Evolutionary conservation across 305 asterid genomes (phyloP).

Genomic region (Salvia sclarea): DNA sequence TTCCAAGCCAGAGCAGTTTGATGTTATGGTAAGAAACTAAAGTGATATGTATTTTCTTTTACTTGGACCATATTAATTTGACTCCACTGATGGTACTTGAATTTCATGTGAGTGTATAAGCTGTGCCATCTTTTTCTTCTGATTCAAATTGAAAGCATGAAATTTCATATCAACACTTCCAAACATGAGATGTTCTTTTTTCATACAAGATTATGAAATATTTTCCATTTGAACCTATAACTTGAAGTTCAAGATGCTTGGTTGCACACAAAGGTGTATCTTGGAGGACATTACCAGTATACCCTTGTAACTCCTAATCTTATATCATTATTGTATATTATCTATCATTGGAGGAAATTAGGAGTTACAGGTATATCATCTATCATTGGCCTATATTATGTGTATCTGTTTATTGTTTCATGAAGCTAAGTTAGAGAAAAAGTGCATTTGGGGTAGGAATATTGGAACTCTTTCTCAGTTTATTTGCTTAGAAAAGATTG

Average conservation of each 20-base stretch:
- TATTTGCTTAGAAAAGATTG: background rate
- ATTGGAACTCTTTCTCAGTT: background rate
- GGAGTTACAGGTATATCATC: no score
- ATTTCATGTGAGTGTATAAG: slow-evolving; percentile 1
- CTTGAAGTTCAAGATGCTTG: background rate
- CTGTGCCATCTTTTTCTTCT: background rate
- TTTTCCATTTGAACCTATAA: background rate
- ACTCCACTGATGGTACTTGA: slow-evolving; percentile 12
- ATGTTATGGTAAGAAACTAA: slow-evolving; percentile 75
- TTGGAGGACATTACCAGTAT: no score
- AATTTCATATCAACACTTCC: background rate
- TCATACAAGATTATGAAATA: slow-evolving; percentile 3
- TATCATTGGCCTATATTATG: no score
- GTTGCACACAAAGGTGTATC: background rate
- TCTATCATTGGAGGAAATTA: no score
- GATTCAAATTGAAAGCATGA: background rate
- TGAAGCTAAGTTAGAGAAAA: slow-evolving; percentile 14
- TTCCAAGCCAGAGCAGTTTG: slow-evolving; percentile 98
- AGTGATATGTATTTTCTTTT: background rate
- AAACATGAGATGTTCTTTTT: slow-evolving; percentile 1
- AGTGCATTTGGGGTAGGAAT: background rate
- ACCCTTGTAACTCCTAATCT: no score
- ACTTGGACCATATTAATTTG: background rate
- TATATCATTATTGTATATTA: no score
- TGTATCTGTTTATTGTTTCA: background rate